A percentile compares a stretch with the other conserved stretches of the same genome.
These are phyloP conservation scores for Sicyos edulis DNA, from an alignment of 306 rosid genomes.

Conservation along the genomic window DNA sequence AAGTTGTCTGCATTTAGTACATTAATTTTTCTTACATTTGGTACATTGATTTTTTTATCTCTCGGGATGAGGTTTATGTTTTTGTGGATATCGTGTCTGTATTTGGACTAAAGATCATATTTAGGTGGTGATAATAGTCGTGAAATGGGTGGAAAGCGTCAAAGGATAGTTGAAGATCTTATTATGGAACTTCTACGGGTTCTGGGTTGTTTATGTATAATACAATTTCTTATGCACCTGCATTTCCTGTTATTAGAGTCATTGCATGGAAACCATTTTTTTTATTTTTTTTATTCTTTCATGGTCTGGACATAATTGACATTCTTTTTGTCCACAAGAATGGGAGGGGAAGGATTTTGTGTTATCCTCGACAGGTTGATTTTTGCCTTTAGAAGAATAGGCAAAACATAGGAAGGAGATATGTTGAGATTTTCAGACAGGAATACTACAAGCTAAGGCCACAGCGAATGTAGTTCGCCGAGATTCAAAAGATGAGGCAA, in stretches of 20 bases:
- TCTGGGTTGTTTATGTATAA: constrained; percentile 65
- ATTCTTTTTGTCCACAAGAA: constrained; percentile 78
- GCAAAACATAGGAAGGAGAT: no score
- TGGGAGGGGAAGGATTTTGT: constrained; percentile 88
- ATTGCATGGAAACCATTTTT: constrained; percentile 77
- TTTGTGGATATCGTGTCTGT: constrained; percentile 18
- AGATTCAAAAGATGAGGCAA: constrained; percentile 68
- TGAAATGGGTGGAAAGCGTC: constrained; percentile 92
- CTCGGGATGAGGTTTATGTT: constrained; percentile 13
- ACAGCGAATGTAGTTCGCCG: constrained; percentile 70
- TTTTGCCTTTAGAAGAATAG: no score
- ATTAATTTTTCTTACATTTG: neutral
- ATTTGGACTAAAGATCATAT: constrained; percentile 40
- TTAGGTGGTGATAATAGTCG: constrained; percentile 71
- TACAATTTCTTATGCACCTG: constrained; percentile 72
- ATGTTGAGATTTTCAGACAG: constrained; percentile 90
- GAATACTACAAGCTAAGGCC: constrained; percentile 92
- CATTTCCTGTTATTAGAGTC: constrained; percentile 79
- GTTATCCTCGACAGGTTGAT: no score
- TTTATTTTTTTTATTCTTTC: constrained; percentile 92
- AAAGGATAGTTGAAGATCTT: constrained; percentile 68
- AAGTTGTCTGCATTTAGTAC: neutral
- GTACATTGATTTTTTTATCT: neutral
- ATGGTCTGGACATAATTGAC: constrained; percentile 80
- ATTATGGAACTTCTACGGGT: constrained; percentile 66